A percentile compares a stretch with the other conserved stretches of the same genome.
Conservation (phyloP, 768 basidiomycete genomes). For the Imleria badia region DNA sequence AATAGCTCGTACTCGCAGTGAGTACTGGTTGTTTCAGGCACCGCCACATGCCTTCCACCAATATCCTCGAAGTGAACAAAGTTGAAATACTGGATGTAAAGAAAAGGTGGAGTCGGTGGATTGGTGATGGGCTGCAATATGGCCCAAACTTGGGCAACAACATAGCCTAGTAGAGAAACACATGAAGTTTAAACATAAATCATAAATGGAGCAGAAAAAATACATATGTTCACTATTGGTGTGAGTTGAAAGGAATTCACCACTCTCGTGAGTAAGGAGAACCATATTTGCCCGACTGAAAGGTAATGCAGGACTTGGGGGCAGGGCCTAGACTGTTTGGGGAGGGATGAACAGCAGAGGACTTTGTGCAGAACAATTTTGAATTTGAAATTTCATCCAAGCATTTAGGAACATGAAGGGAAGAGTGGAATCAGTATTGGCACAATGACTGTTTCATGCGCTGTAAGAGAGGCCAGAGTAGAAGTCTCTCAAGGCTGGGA, state of each 20-base stretch:
- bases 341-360: not conserved
- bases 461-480: not conserved
- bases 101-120: not conserved
- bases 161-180: too few relatives aligned
- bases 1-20: too few relatives aligned
- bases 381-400: slow-evolving; percentile 12
- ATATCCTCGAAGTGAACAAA: not conserved
- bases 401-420: not conserved
- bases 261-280: slow-evolving; percentile 8
- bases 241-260: not conserved
- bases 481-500: slow-evolving; percentile 4
- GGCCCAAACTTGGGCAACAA: not conserved
- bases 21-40: too few relatives aligned
- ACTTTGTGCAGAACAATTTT: slow-evolving; percentile 5
- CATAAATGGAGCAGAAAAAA: not conserved
- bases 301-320: slow-evolving; percentile 1
- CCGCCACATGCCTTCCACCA: not conserved
- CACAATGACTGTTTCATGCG: not conserved
- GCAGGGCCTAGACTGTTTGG: slow-evolving; percentile 8
- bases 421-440: too few relatives aligned
- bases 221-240: not conserved
- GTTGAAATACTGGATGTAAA: not conserved
- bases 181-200: too few relatives aligned
- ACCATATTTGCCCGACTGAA: slow-evolving; percentile 4
- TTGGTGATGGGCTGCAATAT: not conserved